Evolutionary conservation across 495 filamentous ascomycete species (phyloP), one percentile per base, ranked within the genome.

Genomic region (Lasiosphaeriaceae sp.): DNA sequence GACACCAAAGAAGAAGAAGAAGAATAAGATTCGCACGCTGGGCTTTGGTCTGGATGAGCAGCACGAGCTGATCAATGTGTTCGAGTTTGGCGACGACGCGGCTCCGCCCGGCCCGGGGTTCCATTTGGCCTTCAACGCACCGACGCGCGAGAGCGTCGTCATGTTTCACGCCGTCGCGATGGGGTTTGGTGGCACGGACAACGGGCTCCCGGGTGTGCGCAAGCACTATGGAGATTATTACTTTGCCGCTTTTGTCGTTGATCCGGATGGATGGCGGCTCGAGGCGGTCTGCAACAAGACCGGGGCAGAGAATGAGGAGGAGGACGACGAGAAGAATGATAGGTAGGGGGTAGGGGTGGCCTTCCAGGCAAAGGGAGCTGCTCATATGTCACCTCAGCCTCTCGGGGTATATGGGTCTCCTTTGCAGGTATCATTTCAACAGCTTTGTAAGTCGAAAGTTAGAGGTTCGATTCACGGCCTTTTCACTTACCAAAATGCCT

Each of bases 201-300:
- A 74, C 56, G 74, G 75, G 0, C 41, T 56, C 45, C 75, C 76
- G 0, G 76, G 75, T 0, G 26, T 73, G 35, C 67, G 75, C 46
- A 47, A 55, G 55, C 50, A 62, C 7, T 76, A 76, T 52, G 67
- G 68, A 19, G 50, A 48, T 21, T 37, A 60, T 14, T 77, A 78
- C n/a, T 77, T 71, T 55, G 75, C 70, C 7, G 71, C 71, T 17
- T 78, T 71, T 63, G 70, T 78, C 39, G 50, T 71, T 2, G 74
- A 75, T 65, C 62, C 65, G 0, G 69, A 75, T 59, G 75, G 76
- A 1, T 72, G 67, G 67, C 52, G 60, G 58, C 48, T 77, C 26
- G 73, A 77, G 60, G 72, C 61, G n/a, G 73, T 74, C 45, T 73
- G 65, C 41, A 67, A 63, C 56, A 46, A 14, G 44, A n/a, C n/a